Evolutionary conservation across 495 filamentous ascomycete genomes (phyloP), one percentile per base, ranked within the genome.

Genomic region (Lentithecium fluviatile): DNA sequence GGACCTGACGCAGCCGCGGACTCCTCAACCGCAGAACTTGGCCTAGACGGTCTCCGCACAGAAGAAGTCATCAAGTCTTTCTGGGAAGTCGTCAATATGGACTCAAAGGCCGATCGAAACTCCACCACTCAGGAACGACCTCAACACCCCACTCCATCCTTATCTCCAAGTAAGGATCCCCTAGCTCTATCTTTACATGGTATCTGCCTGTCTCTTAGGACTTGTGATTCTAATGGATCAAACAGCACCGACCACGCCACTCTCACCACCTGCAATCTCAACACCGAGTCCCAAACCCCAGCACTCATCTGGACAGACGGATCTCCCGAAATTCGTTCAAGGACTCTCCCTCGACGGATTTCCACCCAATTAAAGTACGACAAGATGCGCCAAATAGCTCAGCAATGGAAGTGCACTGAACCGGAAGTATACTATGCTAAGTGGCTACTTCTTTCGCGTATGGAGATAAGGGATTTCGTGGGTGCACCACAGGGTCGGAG

Each of bases 21-120:
- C 15, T 21, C 52, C 10, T 26, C 52, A 15, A 10, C 38, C 2
- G 37, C 6, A 15, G 11, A 26, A 24, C 7, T 46, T 37, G 20
- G 37, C 40, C 6, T 47, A 40, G 15, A 45, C 4, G 51, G 51
- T 23, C 36, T 25, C 7, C 8, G 23, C 19, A 12, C 11, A 15
- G 24, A 32, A 11, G 42, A 58, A 51, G 19, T 43, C 12, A 17
- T 51, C n/a, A 26, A 38, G 32, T 25, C n/a, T 10, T 58, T 58
- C 46, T 58, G 45, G 56, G 34, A 58, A 32, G 32, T 51, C 19
- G 46, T 43, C 40, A 43, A 43, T 43, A n/a, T 13, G 3, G 15
- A 43, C 19, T n/a, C 15, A 6, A 38, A 38, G 36, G 36, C 7
- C 36, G n/a, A 38, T 38, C 21, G n/a, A 8, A 38, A 42, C 5